A percentile compares a stretch with the other conserved stretches of the same genome.
Conservation (phyloP, 75 land plant species). For the Ceratopteris richardii region DNA sequence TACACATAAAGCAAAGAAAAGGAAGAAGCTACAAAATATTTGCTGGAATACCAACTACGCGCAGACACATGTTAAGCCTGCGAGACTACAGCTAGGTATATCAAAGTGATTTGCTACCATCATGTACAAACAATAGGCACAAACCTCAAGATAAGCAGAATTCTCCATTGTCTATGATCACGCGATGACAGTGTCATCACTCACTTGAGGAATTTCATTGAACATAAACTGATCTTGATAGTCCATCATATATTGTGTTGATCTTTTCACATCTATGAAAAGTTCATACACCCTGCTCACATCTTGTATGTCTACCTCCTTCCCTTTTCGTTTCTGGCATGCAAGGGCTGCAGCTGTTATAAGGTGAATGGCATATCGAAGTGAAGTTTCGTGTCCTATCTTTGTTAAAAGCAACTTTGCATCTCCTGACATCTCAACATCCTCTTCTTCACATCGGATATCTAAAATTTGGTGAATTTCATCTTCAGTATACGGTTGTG, state of each 20-base stretch:
- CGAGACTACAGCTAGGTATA: no score
- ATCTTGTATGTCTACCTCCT: slow-evolving; percentile 30
- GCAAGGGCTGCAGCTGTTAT: slow-evolving; percentile 31
- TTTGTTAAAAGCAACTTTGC: slow-evolving; percentile 28
- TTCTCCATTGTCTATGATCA: no score
- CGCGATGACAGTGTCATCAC: slow-evolving; percentile 13
- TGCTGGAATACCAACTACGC: no score
- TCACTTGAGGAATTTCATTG: slow-evolving; percentile 17
- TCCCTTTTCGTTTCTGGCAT: no score
- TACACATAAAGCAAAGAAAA: no score
- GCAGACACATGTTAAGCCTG: no score
- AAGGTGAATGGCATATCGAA: slow-evolving; percentile 30
- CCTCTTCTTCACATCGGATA: slow-evolving; percentile 31
- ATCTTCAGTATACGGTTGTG: slow-evolving; percentile 53
- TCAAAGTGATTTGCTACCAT: no score
- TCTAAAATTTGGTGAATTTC: slow-evolving; percentile 27
- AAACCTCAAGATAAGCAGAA: no score
- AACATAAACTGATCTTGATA: no score
- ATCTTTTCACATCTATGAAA: slow-evolving; percentile 34
- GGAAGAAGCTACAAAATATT: no score
- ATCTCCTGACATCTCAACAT: slow-evolving; percentile 37
- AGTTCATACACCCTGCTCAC: slow-evolving; percentile 29
- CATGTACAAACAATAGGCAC: no score
- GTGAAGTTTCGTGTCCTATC: slow-evolving; percentile 23
- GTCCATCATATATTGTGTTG: slow-evolving; percentile 34